Evolutionary conservation across 129 eudicot genomes (phyloP).

Genomic region (Sambucus nigra): DNA sequence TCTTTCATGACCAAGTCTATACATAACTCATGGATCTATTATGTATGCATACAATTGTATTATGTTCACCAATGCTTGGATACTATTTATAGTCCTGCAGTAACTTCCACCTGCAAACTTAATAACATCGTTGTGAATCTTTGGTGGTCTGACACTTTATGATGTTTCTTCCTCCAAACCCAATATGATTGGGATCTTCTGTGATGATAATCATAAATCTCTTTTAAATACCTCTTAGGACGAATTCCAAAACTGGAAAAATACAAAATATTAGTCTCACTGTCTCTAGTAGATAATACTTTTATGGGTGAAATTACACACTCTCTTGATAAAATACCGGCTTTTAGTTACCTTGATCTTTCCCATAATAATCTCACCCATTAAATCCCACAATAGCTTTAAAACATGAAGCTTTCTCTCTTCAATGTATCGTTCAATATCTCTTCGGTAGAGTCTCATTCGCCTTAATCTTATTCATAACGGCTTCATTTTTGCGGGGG

Average conservation of each 20-base stretch:
- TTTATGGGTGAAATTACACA: conserved; percentile 64
- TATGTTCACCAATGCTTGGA: too few species aligned
- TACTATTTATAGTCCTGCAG: too few species aligned
- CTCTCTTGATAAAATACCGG: conserved; percentile 68
- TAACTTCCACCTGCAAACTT: too few species aligned
- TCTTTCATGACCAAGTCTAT: too few species aligned
- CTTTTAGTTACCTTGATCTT: conserved; percentile 78
- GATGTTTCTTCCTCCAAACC: too few species aligned
- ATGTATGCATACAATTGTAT: too few species aligned
- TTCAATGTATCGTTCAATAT: conserved; percentile 83
- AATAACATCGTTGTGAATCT: too few species aligned
- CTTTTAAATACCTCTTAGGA: conserved; percentile 59
- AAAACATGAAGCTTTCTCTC: conserved; percentile 81
- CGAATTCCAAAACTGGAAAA: conserved; percentile 53
- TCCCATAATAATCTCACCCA: conserved; percentile 80
- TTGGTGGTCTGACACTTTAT: too few species aligned
- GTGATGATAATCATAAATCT: conserved; percentile 82
- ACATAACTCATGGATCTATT: too few species aligned
- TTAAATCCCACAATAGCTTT: conserved; percentile 70
- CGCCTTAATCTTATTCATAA: conserved; percentile 55
- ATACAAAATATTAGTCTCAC: conserved; percentile 66
- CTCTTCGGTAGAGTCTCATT: conserved; percentile 68
- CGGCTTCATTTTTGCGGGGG: conserved; percentile 82
- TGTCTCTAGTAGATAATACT: conserved; percentile 64
- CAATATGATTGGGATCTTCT: too few species aligned